A percentile compares a stretch with the other conserved stretches of the same genome.
Conservation (phyloP, 257 asterid genomes). For the Fraxinus pennsylvanica region DNA sequence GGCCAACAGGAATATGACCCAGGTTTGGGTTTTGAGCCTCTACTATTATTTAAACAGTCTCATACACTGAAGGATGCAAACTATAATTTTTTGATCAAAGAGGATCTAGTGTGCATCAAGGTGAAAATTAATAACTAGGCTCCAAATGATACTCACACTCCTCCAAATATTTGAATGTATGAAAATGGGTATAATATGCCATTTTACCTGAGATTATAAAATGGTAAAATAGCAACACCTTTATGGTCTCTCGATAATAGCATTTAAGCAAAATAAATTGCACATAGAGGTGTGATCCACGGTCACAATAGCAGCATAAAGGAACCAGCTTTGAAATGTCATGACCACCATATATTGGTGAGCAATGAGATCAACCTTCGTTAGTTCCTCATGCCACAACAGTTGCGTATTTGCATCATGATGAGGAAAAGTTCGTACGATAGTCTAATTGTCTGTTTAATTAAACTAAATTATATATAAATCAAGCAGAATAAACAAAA, state of each 20-base stretch:
- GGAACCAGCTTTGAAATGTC: neutral
- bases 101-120: too few species aligned
- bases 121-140: too few species aligned
- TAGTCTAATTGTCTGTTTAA: neutral
- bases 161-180: neutral
- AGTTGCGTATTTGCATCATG: slow-evolving; percentile 3
- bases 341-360: neutral
- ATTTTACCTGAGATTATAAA: neutral
- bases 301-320: slow-evolving; percentile 3
- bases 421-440: neutral
- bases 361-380: neutral
- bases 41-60: neutral
- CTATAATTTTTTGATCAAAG: too few species aligned
- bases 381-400: neutral
- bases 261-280: neutral
- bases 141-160: neutral
- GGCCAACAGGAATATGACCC: too few species aligned
- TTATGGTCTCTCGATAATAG: neutral
- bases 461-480: neutral
- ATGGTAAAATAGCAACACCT: neutral
- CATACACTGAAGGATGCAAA: too few species aligned
- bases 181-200: neutral
- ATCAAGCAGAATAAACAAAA: slow-evolving; percentile 14
- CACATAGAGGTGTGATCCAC: neutral
- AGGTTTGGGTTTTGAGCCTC: neutral